phyloP scores from a whole-genome alignment of 305 asterid genomes.

The Fraxinus dipetala region DNA sequence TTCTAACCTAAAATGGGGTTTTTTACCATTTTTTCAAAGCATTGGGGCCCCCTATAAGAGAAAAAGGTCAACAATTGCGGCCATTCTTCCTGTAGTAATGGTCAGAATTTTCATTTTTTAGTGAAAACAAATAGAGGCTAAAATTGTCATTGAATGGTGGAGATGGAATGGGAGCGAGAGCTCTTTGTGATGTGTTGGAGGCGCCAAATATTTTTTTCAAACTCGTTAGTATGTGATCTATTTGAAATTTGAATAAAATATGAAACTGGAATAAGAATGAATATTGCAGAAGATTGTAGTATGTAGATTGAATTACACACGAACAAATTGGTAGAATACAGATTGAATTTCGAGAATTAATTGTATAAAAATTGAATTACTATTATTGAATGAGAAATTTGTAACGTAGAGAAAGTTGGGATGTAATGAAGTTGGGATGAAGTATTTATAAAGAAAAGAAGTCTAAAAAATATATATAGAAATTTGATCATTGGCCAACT shows the following conservation, averaged over 20 bases:
- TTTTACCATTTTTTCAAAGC: too few relatives aligned
- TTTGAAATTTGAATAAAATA: background rate
- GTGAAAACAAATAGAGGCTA: too few relatives aligned
- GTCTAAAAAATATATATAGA: background rate
- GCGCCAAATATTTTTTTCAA: background rate
- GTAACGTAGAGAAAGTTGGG: background rate
- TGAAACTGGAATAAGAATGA: background rate
- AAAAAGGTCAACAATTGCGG: too few relatives aligned
- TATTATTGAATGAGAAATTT: background rate
- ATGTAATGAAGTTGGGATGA: background rate
- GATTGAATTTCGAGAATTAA: background rate
- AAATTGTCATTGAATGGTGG: background rate
- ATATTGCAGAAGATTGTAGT: too few relatives aligned
- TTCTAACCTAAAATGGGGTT: too few relatives aligned
- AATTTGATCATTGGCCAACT: background rate
- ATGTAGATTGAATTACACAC: background rate
- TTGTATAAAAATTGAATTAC: background rate
- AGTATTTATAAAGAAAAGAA: background rate
- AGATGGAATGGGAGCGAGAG: background rate
- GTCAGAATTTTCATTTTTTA: too few relatives aligned
- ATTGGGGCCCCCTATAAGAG: too few relatives aligned
- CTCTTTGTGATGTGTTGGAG: background rate
- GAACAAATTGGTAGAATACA: background rate
- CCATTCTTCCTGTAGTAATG: too few relatives aligned
- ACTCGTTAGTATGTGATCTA: background rate